phyloP scores from a whole-genome alignment of 73 alveolate genomes.

The Paramecium tetraurelia region DNA sequence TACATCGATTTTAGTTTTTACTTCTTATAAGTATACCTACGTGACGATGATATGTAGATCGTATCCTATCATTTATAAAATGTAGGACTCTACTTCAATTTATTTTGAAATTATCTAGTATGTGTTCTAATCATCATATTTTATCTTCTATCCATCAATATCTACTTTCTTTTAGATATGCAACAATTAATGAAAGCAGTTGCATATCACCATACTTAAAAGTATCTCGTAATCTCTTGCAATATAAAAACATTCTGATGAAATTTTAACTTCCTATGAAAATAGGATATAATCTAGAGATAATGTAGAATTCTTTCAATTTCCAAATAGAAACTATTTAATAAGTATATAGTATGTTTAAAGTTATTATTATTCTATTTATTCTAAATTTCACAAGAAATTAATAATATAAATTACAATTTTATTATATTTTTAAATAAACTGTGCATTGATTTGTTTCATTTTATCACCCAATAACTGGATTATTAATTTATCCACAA shows the following conservation, averaged over 20 bases:
- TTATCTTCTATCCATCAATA: background rate
- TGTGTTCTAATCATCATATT: background rate
- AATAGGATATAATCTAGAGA: background rate
- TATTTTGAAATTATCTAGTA: background rate
- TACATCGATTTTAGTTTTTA: background rate
- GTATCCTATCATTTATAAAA: constrained; percentile 21
- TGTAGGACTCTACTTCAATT: constrained; percentile 1
- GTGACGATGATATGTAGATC: background rate
- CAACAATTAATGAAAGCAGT: background rate
- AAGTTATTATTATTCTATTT: background rate
- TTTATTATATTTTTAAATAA: too few species aligned
- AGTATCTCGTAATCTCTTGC: background rate
- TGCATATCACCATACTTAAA: background rate
- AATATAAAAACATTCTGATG: background rate
- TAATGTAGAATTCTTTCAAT: constrained; percentile 21
- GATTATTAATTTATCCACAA: too few species aligned
- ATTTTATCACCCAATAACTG: too few species aligned
- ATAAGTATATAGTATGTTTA: background rate
- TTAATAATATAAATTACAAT: too few species aligned
- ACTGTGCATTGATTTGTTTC: too few species aligned
- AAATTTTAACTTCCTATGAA: background rate
- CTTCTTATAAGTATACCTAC: background rate
- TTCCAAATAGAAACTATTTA: background rate
- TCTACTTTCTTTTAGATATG: background rate
- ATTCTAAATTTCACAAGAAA: background rate